Evolutionary conservation across 2,329 filamentous ascomycete species (phyloP).

Genomic region (Clathrospora elynae): DNA sequence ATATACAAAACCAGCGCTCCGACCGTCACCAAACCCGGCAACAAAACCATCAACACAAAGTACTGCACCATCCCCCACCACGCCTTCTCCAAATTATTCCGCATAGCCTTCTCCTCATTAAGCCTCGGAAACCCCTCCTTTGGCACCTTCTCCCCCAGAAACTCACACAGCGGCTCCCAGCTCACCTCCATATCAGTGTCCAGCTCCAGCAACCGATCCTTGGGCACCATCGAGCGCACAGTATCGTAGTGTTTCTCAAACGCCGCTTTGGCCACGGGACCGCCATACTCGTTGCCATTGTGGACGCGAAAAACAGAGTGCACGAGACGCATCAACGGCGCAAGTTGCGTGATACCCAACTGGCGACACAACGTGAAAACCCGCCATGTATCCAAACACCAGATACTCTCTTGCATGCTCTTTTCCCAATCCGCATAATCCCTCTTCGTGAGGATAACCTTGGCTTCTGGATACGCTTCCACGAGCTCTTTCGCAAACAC

Average conservation of each 20-base stretch:
- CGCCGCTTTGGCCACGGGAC: constrained; percentile 23
- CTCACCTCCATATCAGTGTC: constrained; percentile 21
- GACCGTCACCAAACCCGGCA: constrained; percentile 19
- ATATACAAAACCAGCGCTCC: constrained; percentile 11
- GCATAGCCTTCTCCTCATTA: constrained; percentile 31
- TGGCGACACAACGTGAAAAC: constrained; percentile 27
- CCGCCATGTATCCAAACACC: constrained; percentile 32
- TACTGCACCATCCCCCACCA: constrained; percentile 33
- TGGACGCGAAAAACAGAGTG: constrained; percentile 31
- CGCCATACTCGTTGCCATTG: constrained; percentile 33
- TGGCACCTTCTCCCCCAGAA: constrained; percentile 31
- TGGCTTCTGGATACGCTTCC: constrained; percentile 41
- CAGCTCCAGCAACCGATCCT: constrained; percentile 33
- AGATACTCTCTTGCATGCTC: constrained; percentile 35
- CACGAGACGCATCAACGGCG: constrained; percentile 29
- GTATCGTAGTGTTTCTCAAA: constrained; percentile 34
- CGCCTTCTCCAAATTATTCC: constrained; percentile 20
- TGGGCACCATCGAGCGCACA: constrained; percentile 30
- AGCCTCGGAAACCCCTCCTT: constrained; percentile 27
- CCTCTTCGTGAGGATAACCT: constrained; percentile 42
- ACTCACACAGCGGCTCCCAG: constrained; percentile 39
- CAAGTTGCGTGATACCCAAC: constrained; percentile 29
- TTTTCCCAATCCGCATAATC: constrained; percentile 34
- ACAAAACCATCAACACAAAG: constrained; percentile 21
- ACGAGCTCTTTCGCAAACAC: constrained; percentile 37